phyloP scores from a whole-genome alignment of 371 early-diverging fungal species.

The Rhizomucor pusillus region DNA sequence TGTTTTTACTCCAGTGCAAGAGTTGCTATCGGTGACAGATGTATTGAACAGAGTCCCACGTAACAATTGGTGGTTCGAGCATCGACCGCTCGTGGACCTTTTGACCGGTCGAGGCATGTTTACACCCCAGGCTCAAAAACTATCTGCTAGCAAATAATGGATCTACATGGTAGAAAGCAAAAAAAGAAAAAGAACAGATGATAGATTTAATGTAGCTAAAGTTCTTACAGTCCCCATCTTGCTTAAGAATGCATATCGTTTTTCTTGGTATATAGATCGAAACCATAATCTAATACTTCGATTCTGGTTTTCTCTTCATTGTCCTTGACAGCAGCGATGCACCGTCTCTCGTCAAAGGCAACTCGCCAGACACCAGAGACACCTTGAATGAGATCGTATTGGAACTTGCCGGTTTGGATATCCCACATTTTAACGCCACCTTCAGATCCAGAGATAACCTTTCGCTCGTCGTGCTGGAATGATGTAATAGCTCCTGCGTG shows the following conservation, averaged over 20 bases:
- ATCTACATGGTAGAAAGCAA: not conserved
- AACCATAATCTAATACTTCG: constrained; percentile 11
- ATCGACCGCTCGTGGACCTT: constrained; percentile 45
- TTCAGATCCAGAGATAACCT: constrained; percentile 92
- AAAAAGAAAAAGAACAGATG: not conserved
- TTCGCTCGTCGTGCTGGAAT: constrained; percentile 88
- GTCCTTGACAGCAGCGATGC: constrained; percentile 50
- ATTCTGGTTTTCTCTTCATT: constrained; percentile 8
- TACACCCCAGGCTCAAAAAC: constrained; percentile 25
- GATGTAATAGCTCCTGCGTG: constrained; percentile 91
- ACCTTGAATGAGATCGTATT: constrained; percentile 73
- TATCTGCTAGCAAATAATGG: not conserved
- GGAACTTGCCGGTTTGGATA: constrained; percentile 70
- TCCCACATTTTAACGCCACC: constrained; percentile 96
- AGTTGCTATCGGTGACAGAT: constrained; percentile 72
- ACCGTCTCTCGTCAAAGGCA: constrained; percentile 78
- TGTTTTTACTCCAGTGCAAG: constrained; percentile 69
- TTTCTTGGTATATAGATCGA: not conserved
- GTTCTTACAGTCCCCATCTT: too few relatives aligned
- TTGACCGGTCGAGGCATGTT: constrained; percentile 40
- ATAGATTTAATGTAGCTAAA: not conserved
- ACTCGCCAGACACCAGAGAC: constrained; percentile 93
- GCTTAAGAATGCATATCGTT: too few relatives aligned
- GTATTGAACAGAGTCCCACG: constrained; percentile 71
- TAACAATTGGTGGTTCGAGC: constrained; percentile 79